A percentile compares a stretch with the other conserved stretches of the same genome.
Conservation (phyloP, 106 monocot species). For the Acanthochlamys bracteata region DNA sequence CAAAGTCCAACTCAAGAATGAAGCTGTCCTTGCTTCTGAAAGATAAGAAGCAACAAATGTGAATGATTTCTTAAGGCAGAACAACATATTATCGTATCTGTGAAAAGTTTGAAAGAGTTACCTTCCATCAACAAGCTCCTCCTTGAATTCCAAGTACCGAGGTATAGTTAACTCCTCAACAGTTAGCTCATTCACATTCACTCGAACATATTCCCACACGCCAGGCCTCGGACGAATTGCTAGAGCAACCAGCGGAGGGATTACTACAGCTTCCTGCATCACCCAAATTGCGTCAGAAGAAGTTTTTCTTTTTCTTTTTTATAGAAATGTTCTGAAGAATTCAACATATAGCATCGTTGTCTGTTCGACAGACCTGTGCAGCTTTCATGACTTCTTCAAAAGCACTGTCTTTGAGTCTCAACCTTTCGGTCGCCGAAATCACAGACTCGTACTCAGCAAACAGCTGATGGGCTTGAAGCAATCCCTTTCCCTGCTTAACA, state of each 20-base stretch:
- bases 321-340: neutral
- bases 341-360: no score
- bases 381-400: slow-evolving; percentile 55
- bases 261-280: slow-evolving; percentile 72
- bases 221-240: slow-evolving; percentile 82
- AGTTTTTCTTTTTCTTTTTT: no score
- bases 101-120: slow-evolving; percentile 4
- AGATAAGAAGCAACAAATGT: neutral
- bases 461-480: slow-evolving; percentile 86
- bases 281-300: neutral
- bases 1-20: slow-evolving; percentile 59
- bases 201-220: slow-evolving; percentile 77
- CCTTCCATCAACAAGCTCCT: slow-evolving; percentile 71
- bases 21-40: slow-evolving; percentile 31
- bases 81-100: neutral
- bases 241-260: slow-evolving; percentile 79
- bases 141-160: slow-evolving; percentile 85
- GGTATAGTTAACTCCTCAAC: slow-evolving; percentile 59
- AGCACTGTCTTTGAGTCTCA: slow-evolving; percentile 42
- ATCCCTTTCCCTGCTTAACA: slow-evolving; percentile 85
- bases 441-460: slow-evolving; percentile 46
- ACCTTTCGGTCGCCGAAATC: slow-evolving; percentile 33
- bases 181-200: slow-evolving; percentile 54
- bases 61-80: neutral
- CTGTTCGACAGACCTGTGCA: slow-evolving; percentile 36